Percentiles rank a stretch among this genome's conserved stretches.
These are phyloP conservation scores for Ceratocystis colombiana DNA, from an alignment of 2,329 filamentous ascomycete species.

Conservation along the genomic window DNA sequence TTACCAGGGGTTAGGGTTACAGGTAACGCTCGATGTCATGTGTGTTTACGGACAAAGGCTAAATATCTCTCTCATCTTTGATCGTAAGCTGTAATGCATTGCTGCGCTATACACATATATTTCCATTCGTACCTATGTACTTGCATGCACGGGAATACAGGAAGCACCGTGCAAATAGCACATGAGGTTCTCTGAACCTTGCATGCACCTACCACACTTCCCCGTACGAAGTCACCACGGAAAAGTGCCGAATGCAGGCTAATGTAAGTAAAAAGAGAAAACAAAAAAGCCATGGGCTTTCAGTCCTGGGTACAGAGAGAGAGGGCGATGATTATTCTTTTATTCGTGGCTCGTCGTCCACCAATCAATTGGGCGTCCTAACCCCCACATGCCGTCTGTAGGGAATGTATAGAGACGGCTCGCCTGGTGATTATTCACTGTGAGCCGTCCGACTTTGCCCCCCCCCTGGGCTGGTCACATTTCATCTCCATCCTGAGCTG, in stretches of 20 bases:
- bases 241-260: not conserved
- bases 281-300: not conserved
- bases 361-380: not conserved
- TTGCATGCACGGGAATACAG: not conserved
- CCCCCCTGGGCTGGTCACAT: not conserved
- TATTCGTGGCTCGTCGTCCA: not conserved
- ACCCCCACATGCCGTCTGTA: not conserved
- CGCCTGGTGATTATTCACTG: not conserved
- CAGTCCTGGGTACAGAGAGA: not conserved
- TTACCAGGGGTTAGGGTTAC: no score
- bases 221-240: not conserved
- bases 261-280: not conserved
- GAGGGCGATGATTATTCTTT: not conserved
- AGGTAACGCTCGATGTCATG: no score
- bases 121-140: no score
- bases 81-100: no score
- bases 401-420: not conserved
- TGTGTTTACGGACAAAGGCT: no score
- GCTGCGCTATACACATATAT: no score
- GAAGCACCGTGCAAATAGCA: not conserved
- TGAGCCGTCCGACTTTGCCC: not conserved
- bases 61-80: no score
- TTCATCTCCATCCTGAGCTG: not conserved
- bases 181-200: not conserved
- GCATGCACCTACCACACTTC: no score